phyloP scores from a whole-genome alignment of 768 basidiomycete species.

The Rhizopogon vinicolor region DNA sequence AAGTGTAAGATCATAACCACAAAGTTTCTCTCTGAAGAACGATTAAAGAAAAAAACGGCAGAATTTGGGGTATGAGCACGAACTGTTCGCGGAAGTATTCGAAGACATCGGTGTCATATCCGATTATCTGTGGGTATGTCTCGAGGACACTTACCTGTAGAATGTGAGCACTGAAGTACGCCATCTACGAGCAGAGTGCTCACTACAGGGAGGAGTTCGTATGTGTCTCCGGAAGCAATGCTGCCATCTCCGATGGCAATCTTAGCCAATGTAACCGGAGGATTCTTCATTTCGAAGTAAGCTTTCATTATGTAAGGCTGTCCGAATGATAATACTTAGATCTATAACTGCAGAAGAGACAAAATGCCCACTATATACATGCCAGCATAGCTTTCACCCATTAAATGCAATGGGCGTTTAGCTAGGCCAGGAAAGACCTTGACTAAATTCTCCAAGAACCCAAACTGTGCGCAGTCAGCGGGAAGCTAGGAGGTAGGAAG shows the following conservation, averaged over 20 bases:
- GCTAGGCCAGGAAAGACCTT: constrained; percentile 70
- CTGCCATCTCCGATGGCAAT: constrained; percentile 71
- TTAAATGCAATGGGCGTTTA: constrained; percentile 60
- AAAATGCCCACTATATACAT: constrained; percentile 52
- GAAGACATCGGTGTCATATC: constrained; percentile 62
- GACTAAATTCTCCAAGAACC: constrained; percentile 66
- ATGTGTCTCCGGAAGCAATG: constrained; percentile 46
- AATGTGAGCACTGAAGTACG: background rate
- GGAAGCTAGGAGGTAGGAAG: constrained; percentile 1
- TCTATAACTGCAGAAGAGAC: background rate
- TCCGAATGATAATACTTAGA: background rate
- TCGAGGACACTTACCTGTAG: constrained; percentile 53
- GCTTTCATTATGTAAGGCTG: constrained; percentile 72
- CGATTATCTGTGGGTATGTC: constrained; percentile 75
- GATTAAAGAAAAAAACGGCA: background rate
- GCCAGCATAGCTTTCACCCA: constrained; percentile 76
- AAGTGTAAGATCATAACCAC: constrained; percentile 62
- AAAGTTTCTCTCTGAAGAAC: constrained; percentile 47
- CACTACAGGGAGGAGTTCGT: constrained; percentile 53
- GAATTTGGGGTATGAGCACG: constrained; percentile 17
- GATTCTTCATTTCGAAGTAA: constrained; percentile 56
- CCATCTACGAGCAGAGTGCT: constrained; percentile 12
- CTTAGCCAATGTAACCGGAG: constrained; percentile 64
- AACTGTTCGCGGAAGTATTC: constrained; percentile 68
- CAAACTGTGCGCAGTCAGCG: constrained; percentile 42